phyloP scores from a whole-genome alignment of 2,329 filamentous ascomycete genomes.

The Cytospora piceicola region DNA sequence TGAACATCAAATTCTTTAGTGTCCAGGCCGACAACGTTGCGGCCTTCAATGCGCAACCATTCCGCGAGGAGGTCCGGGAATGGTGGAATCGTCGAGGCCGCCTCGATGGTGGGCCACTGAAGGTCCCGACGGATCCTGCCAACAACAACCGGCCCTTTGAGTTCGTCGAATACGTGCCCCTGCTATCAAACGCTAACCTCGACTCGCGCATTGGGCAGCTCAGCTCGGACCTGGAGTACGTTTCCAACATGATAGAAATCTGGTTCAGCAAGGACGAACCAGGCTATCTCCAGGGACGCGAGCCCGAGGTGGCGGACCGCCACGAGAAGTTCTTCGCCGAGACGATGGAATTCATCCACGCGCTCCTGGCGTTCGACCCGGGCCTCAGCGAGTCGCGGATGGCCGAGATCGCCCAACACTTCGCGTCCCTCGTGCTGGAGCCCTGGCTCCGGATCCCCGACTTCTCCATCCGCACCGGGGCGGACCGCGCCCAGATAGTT shows the following conservation, averaged over 20 bases:
- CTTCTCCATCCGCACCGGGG: not conserved
- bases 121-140: not conserved
- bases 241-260: not conserved
- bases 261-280: not conserved
- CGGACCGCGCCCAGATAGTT: too few relatives aligned
- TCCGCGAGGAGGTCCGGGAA: not conserved
- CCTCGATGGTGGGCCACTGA: not conserved
- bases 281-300: not conserved
- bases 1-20: not conserved
- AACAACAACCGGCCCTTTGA: not conserved
- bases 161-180: not conserved
- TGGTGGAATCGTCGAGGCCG: not conserved
- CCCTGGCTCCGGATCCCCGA: not conserved
- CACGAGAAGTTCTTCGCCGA: not conserved
- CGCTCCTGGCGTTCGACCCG: not conserved
- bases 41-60: not conserved
- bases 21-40: not conserved
- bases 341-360: not conserved
- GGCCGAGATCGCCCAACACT: not conserved
- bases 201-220: not conserved
- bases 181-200: not conserved
- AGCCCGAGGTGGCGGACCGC: not conserved
- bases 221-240: not conserved
- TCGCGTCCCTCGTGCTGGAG: not conserved
- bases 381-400: not conserved